A percentile compares a stretch with the other conserved stretches of the same genome.
phyloP scores from a whole-genome alignment of 441 rosid species.

The Bocquillonia castaneifolia region DNA sequence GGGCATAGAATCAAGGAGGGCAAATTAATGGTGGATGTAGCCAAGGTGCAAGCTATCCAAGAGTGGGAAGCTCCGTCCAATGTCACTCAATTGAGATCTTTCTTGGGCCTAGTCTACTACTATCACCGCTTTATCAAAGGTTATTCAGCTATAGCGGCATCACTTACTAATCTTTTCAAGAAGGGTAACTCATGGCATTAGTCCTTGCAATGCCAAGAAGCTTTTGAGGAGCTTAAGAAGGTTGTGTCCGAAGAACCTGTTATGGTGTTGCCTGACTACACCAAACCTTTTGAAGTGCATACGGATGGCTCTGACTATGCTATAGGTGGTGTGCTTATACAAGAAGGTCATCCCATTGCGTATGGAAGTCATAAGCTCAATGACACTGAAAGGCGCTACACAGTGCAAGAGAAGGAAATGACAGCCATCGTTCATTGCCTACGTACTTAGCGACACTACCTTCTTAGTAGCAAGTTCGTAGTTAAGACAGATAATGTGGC shows the following conservation, averaged over 20 bases:
- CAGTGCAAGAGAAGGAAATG: background rate
- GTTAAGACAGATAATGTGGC: background rate
- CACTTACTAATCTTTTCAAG: background rate
- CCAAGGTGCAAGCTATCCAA: background rate
- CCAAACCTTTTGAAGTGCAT: background rate
- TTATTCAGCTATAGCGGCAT: background rate
- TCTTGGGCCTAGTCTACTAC: background rate
- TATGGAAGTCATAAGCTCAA: background rate
- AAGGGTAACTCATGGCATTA: background rate
- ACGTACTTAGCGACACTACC: background rate
- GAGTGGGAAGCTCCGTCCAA: background rate
- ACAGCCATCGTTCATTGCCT: background rate
- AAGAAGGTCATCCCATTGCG: background rate
- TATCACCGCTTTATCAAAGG: background rate
- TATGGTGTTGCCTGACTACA: background rate
- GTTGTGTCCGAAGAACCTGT: background rate
- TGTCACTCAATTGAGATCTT: background rate
- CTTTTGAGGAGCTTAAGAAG: background rate
- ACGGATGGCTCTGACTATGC: background rate
- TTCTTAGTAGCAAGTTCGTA: background rate
- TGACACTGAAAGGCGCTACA: background rate
- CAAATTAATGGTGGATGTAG: background rate
- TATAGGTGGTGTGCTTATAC: background rate
- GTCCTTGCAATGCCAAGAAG: background rate
- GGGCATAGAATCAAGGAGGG: background rate